Conservation (phyloP, 2,329 filamentous ascomycete species). For the Colletotrichum euphorbiae region DNA sequence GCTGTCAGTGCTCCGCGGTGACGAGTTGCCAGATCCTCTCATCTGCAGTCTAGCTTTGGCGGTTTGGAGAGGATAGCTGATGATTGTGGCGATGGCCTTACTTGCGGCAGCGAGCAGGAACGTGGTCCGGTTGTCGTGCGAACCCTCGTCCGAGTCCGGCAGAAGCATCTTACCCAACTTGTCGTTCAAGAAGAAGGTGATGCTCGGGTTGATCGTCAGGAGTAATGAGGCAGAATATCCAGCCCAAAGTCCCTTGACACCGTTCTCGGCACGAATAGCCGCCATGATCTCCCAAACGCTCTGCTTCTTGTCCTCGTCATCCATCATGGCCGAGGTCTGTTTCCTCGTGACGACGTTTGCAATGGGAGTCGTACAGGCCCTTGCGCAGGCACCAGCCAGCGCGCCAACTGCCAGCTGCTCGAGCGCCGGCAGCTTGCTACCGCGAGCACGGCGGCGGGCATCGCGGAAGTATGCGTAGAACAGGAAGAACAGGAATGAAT, state of each 20-base stretch:
- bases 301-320: constrained; percentile 24
- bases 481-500: constrained; percentile 89
- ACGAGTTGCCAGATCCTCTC: constrained; percentile 45
- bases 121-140: constrained; percentile 21
- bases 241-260: constrained; percentile 83
- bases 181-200: constrained; percentile 88
- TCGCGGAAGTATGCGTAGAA: constrained; percentile 71
- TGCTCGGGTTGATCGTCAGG: constrained; percentile 84
- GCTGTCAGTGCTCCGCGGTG: constrained; percentile 43
- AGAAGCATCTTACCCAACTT: constrained; percentile 72
- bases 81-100: constrained; percentile 79
- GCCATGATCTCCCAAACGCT: constrained; percentile 68
- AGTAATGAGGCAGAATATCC: constrained; percentile 86
- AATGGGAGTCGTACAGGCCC: constrained; percentile 82
- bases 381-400: constrained; percentile 78
- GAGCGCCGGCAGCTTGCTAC: constrained; percentile 63
- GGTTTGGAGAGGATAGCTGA: constrained; percentile 88
- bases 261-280: constrained; percentile 76
- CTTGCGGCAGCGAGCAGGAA: constrained; percentile 76
- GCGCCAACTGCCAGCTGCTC: constrained; percentile 82
- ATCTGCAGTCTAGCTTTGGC: constrained; percentile 85
- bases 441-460: constrained; percentile 50
- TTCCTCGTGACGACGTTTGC: constrained; percentile 85
- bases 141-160: constrained; percentile 55
- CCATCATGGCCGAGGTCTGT: constrained; percentile 70